Evolutionary conservation across 225 moss, liverwort and hornwort species (phyloP), one percentile per base, ranked within the genome.

Genomic region (Marchantia polymorpha): DNA sequence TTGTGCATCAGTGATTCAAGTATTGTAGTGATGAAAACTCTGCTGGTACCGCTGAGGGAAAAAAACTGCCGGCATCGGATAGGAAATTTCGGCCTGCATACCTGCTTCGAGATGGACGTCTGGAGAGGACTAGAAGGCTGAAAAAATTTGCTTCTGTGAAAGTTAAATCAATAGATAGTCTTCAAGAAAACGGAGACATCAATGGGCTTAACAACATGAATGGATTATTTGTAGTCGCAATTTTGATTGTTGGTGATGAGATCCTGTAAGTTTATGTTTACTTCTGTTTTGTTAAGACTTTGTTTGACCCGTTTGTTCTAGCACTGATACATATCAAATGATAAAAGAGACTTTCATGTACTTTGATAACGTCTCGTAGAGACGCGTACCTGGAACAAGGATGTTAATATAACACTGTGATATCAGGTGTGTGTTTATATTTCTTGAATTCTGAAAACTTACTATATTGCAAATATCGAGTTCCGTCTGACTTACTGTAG

Each of bases 241-340:
- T 86, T 80, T 22, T 86, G 64, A 80, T 83, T 75, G 86, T 83
- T 19, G 86, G 83, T 66, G 86, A 86, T 77, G 86, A 86, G 67
- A 86, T 83, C 65, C 80, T 86, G 86, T 76, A 65, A 73, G 83
- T 51, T 15, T 11, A 46, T 70, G 55, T 69, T 54, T 12, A 16
- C 12, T 9, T 31, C 25, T 23, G 7, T 64, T 5, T 5, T 5
- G 5, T 39, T 5, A 5, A 39, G 39, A 39, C 5, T 22, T 67
- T 0, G 51, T 26, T 27, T 7, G 73, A 64, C 26, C 23, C 3
- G 3, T 39, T 39, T 39, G 39, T 39, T 26, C 0, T 25, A 26
- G 10, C 8, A 3, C 8, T 25, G 25, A 22, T 25, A 26, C 64
- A 64, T 26, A 64, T 26, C 26, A 10, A 7, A 12, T 20, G 65